Percentiles rank a stretch among this genome's conserved stretches.
phyloP scores from a whole-genome alignment of 1,284 basidiomycete species.

The Boletus sp. region DNA sequence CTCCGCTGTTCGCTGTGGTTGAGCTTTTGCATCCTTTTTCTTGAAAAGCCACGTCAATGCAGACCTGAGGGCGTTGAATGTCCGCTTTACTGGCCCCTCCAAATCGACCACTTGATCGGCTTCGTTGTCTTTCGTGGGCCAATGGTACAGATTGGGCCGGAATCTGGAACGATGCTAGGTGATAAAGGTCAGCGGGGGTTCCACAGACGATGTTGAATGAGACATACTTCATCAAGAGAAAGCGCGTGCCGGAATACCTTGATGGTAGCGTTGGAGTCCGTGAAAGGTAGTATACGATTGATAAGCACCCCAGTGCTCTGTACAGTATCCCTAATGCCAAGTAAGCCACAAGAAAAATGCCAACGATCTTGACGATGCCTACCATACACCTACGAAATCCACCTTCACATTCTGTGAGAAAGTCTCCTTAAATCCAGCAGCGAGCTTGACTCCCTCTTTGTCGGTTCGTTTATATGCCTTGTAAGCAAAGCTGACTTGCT shows the following conservation, averaged over 20 bases:
- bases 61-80: not conserved
- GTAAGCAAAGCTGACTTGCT: constrained; percentile 66
- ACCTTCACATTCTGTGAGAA: constrained; percentile 59
- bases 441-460: constrained; percentile 40
- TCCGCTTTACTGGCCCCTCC: not conserved
- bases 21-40: not conserved
- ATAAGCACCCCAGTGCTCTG: constrained; percentile 59
- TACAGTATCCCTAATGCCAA: constrained; percentile 57
- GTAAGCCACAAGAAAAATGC: constrained; percentile 2
- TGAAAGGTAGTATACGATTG: constrained; percentile 57
- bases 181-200: constrained; percentile 10
- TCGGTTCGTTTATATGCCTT: constrained; percentile 54
- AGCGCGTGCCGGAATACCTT: constrained; percentile 60
- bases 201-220: constrained; percentile 1
- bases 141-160: constrained; percentile 49
- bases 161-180: constrained; percentile 51
- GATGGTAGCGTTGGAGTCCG: constrained; percentile 53
- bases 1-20: not conserved
- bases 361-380: constrained; percentile 17
- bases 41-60: not conserved
- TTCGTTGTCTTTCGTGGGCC: constrained; percentile 30
- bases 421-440: constrained; percentile 59
- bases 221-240: constrained; percentile 56
- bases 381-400: constrained; percentile 69
- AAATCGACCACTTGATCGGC: constrained; percentile 13